phyloP scores from a whole-genome alignment of 1,284 basidiomycete genomes.

The Caloboletus firmus region DNA sequence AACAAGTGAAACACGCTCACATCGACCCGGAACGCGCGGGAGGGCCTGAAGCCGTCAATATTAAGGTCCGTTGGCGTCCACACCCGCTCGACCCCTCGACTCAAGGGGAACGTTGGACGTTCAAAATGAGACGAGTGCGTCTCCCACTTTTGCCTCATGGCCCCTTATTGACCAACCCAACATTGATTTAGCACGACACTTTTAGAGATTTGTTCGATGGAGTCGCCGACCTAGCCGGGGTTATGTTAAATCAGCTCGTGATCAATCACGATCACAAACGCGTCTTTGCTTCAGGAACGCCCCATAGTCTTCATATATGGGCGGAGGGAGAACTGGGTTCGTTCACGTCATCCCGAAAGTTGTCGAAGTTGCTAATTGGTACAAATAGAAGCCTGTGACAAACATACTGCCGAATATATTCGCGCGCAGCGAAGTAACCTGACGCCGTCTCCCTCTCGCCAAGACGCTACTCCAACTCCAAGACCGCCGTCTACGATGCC shows the following conservation, averaged over 20 bases:
- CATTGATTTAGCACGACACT: conserved; percentile 50
- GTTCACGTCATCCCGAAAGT: conserved; percentile 22
- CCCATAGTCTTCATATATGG: conserved; percentile 64
- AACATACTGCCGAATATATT: conserved; percentile 59
- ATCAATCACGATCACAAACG: conserved; percentile 58
- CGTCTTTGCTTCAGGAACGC: conserved; percentile 66
- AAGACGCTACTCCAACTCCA: conserved; percentile 8
- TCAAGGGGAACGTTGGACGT: conserved; percentile 45
- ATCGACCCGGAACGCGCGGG: conserved; percentile 29
- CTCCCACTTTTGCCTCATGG: neutral
- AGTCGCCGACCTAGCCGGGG: conserved; percentile 56
- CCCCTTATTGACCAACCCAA: neutral
- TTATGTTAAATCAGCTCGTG: conserved; percentile 52
- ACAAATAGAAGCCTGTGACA: conserved; percentile 60
- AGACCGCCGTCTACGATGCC: conserved; percentile 15
- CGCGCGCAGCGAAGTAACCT: conserved; percentile 41
- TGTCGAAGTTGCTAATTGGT: conserved; percentile 9
- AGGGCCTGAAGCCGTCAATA: conserved; percentile 45
- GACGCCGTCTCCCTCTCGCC: conserved; percentile 27
- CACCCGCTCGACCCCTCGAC: conserved; percentile 54
- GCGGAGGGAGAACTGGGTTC: conserved; percentile 62
- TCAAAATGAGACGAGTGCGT: conserved; percentile 59
- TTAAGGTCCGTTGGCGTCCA: conserved; percentile 61
- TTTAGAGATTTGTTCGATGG: conserved; percentile 63
- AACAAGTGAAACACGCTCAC: conserved; percentile 17